A percentile compares a stretch with the other conserved stretches of the same genome.
Conservation (phyloP, 2,329 filamentous ascomycete genomes). For the Phoma sp. region DNA sequence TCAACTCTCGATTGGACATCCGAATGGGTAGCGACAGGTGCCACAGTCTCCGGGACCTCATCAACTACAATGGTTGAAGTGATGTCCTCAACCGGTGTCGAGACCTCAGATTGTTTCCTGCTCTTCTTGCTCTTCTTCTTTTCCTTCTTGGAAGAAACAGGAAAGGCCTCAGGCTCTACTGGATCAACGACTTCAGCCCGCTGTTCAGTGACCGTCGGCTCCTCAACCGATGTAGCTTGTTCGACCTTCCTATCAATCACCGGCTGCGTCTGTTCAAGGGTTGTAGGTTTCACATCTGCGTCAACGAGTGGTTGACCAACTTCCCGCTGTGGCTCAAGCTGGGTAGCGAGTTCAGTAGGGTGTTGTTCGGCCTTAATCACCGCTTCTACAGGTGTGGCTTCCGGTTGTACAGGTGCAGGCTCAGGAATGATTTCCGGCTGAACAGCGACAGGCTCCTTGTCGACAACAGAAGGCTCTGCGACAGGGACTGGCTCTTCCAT, state of each 20-base stretch:
- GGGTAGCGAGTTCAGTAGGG: conserved; percentile 6
- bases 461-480: background rate
- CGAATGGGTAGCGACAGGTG: background rate
- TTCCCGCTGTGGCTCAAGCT: conserved; percentile 8
- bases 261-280: background rate
- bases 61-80: background rate
- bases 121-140: conserved; percentile 33
- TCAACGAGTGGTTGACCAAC: background rate
- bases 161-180: background rate
- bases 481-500: conserved; percentile 6
- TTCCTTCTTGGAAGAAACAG: conserved; percentile 11
- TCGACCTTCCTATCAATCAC: no score
- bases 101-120: conserved; percentile 23
- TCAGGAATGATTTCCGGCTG: background rate
- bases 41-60: background rate
- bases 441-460: background rate
- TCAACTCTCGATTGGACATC: background rate
- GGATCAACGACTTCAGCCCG: background rate
- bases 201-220: no score
- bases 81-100: conserved; percentile 7
- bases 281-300: background rate
- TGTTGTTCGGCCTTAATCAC: background rate
- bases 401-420: background rate
- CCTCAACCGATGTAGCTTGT: background rate
- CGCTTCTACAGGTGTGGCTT: background rate